A percentile compares a stretch with the other conserved stretches of the same genome.
Conservation (phyloP, 768 basidiomycete genomes). For the Pleurotus cornucopiae region DNA sequence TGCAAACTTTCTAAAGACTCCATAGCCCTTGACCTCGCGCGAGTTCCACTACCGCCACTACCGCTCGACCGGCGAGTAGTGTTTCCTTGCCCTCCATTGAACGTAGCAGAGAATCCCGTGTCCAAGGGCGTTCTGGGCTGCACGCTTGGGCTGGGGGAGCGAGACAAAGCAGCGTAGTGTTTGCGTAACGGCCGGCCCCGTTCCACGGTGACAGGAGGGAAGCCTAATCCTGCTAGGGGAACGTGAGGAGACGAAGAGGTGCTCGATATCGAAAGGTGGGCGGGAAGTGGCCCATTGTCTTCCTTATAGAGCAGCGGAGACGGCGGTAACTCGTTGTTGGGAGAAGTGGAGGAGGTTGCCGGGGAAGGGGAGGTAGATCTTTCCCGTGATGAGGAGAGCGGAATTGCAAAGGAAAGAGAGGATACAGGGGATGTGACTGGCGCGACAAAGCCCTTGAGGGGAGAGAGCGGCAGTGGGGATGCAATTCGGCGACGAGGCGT, state of each 20-base stretch:
- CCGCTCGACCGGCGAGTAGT: conserved; percentile 9
- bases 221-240: too few relatives aligned
- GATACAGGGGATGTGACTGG: neutral
- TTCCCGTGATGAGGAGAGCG: neutral
- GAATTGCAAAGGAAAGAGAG: neutral
- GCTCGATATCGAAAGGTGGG: neutral
- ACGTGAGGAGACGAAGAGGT: neutral
- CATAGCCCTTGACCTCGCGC: neutral
- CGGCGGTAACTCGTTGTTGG: neutral
- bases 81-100: neutral
- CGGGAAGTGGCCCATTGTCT: neutral
- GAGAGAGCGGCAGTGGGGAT: neutral
- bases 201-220: neutral
- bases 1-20: neutral
- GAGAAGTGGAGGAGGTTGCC: neutral
- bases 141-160: conserved; percentile 45
- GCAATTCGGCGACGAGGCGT: neutral
- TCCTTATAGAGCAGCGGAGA: neutral
- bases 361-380: neutral
- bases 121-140: conserved; percentile 43
- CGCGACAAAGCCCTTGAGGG: neutral
- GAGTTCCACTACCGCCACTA: conserved; percentile 23
- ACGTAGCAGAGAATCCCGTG: conserved; percentile 6
- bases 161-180: conserved; percentile 21
- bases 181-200: conserved; percentile 6